These are phyloP conservation scores for Zalaria sp. DNA, from an alignment of 2,329 filamentous ascomycete genomes.

Conservation along the genomic window DNA sequence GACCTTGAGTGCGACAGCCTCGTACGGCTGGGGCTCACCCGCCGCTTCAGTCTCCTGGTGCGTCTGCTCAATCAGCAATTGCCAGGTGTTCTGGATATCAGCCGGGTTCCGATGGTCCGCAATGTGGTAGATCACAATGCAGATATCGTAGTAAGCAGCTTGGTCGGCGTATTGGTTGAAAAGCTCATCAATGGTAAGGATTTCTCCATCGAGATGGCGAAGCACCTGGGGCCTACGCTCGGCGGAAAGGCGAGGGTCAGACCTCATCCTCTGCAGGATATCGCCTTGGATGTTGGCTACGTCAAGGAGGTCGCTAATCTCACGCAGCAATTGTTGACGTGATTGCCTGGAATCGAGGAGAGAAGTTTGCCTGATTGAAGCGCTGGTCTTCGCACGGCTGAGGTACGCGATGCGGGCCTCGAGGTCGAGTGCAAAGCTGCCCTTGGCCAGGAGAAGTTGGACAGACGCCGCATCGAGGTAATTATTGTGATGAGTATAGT, in stretches of 20 bases:
- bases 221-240: conserved; percentile 52
- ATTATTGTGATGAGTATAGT: conserved; percentile 70
- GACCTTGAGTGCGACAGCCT: conserved; percentile 50
- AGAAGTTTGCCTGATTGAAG: conserved; percentile 66
- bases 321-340: conserved; percentile 73
- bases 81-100: conserved; percentile 76
- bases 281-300: conserved; percentile 94
- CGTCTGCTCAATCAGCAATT: conserved; percentile 59
- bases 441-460: conserved; percentile 70
- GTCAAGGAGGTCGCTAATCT: conserved; percentile 75
- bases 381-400: conserved; percentile 81
- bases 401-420: conserved; percentile 81
- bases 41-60: conserved; percentile 33
- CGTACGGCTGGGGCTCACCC: conserved; percentile 47
- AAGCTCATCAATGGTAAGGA: conserved; percentile 70
- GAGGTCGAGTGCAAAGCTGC: conserved; percentile 65
- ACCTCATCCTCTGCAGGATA: conserved; percentile 60
- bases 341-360: conserved; percentile 43
- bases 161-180: conserved; percentile 87
- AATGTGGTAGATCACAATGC: conserved; percentile 78
- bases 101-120: conserved; percentile 82
- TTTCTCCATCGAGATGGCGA: conserved; percentile 58
- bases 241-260: conserved; percentile 53
- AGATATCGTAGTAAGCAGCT: conserved; percentile 86
- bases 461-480: conserved; percentile 83